Evolutionary conservation across 495 filamentous ascomycete genomes (phyloP).

Genomic region (Talaromyces adpressus): DNA sequence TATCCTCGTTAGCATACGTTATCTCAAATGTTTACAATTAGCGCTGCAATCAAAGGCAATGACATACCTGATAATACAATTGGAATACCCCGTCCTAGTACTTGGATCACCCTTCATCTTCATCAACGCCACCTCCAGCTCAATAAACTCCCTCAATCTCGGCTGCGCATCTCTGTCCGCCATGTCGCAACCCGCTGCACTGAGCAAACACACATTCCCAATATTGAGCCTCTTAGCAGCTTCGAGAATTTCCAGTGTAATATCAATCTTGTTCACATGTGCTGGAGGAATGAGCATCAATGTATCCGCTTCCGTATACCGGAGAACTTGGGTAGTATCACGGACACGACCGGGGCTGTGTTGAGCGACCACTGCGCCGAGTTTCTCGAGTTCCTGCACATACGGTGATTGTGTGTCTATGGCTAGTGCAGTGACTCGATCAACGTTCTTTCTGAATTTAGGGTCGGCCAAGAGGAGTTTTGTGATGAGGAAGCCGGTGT

Average conservation of each 20-base stretch:
- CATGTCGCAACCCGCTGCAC: conserved; percentile 46
- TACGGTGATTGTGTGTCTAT: conserved; percentile 34
- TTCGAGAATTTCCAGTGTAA: conserved; percentile 39
- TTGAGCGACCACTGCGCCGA: conserved; percentile 43
- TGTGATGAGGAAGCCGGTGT: conserved; percentile 48
- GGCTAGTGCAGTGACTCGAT: conserved; percentile 31
- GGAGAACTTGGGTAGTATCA: conserved; percentile 28
- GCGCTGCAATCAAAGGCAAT: background rate
- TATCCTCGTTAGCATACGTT: conserved; percentile 7
- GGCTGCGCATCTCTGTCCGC: conserved; percentile 46
- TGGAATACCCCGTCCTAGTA: conserved; percentile 33
- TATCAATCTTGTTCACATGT: conserved; percentile 39
- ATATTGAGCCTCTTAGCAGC: conserved; percentile 44
- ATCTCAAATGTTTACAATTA: background rate
- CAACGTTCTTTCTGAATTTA: conserved; percentile 33
- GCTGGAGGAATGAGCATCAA: conserved; percentile 48
- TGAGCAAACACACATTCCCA: conserved; percentile 45
- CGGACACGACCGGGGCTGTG: conserved; percentile 36
- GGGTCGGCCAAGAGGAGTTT: conserved; percentile 43
- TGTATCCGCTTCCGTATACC: conserved; percentile 40
- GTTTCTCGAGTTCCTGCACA: conserved; percentile 45
- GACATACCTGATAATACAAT: conserved; percentile 45
- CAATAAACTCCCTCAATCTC: conserved; percentile 45
- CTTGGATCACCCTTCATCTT: conserved; percentile 36
- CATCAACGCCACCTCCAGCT: conserved; percentile 42